Conservation (phyloP, 2,329 filamentous ascomycete species). For the Xylaria sp. region DNA sequence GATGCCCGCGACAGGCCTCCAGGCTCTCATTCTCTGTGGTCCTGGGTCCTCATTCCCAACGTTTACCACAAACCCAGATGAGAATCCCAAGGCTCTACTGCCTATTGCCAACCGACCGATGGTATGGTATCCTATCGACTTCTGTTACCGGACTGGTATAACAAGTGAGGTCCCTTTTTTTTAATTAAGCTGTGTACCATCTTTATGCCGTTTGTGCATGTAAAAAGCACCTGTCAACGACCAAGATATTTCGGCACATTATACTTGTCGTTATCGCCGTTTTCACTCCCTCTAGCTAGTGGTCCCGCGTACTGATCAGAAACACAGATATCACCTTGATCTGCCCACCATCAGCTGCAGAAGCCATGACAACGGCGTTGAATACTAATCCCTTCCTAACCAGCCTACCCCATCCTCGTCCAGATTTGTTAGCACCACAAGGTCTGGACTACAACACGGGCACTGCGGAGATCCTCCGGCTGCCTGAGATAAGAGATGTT, state of each 20-base stretch:
- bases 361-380: constrained; percentile 74
- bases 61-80: constrained; percentile 81
- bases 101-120: constrained; percentile 87
- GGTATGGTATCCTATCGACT: constrained; percentile 90
- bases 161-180: constrained; percentile 64
- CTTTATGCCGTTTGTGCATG: background rate
- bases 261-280: background rate
- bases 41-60: constrained; percentile 84
- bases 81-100: constrained; percentile 83
- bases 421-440: constrained; percentile 79
- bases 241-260: background rate
- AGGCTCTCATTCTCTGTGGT: constrained; percentile 84
- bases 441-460: constrained; percentile 84
- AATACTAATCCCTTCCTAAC: constrained; percentile 83
- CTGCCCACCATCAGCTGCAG: constrained; percentile 71
- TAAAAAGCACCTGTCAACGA: background rate
- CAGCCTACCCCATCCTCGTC: constrained; percentile 75
- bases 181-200: background rate
- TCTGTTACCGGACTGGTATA: constrained; percentile 83
- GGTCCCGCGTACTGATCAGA: constrained; percentile 25
- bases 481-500: constrained; percentile 81
- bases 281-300: background rate
- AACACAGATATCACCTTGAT: constrained; percentile 69
- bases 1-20: constrained; percentile 79
- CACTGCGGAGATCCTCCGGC: constrained; percentile 86